phyloP scores from a whole-genome alignment of 75 land plant genomes.

The Gnetum montanum region DNA sequence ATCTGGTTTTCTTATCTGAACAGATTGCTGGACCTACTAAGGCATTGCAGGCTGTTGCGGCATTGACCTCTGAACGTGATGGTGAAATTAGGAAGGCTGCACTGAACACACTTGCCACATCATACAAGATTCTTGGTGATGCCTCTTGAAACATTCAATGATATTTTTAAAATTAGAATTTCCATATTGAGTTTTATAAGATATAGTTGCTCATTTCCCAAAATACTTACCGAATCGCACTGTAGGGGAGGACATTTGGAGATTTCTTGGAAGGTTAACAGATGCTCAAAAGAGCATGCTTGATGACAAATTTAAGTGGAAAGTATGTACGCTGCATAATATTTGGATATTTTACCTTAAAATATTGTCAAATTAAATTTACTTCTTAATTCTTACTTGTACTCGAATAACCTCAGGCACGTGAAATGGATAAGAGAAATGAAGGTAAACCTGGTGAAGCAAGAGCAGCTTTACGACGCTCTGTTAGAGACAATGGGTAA shows the following conservation, averaged over 20 bases:
- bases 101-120: slow-evolving; percentile 80
- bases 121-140: slow-evolving; percentile 85
- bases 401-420: slow-evolving; percentile 56
- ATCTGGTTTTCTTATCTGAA: slow-evolving; percentile 2
- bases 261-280: slow-evolving; percentile 81
- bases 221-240: too few species aligned
- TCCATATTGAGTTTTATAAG: too few species aligned
- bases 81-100: slow-evolving; percentile 97
- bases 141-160: background rate
- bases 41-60: slow-evolving; percentile 78
- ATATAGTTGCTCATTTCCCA: too few species aligned
- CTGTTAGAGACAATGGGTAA: slow-evolving; percentile 90
- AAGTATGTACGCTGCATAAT: slow-evolving; percentile 38
- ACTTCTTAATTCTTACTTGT: background rate
- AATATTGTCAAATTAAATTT: slow-evolving; percentile 6
- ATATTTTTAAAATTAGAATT: too few species aligned
- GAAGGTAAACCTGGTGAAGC: slow-evolving; percentile 96
- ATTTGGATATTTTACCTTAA: slow-evolving; percentile 5
- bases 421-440: slow-evolving; percentile 94
- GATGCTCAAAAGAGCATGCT: slow-evolving; percentile 95
- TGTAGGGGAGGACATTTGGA: slow-evolving; percentile 99
- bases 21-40: slow-evolving; percentile 83
- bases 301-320: slow-evolving; percentile 97
- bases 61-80: slow-evolving; percentile 89
- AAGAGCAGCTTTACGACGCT: slow-evolving; percentile 71